A percentile compares a stretch with the other conserved stretches of the same genome.
phyloP scores from a whole-genome alignment of 495 filamentous ascomycete species.

The Talaromyces thailandensis region DNA sequence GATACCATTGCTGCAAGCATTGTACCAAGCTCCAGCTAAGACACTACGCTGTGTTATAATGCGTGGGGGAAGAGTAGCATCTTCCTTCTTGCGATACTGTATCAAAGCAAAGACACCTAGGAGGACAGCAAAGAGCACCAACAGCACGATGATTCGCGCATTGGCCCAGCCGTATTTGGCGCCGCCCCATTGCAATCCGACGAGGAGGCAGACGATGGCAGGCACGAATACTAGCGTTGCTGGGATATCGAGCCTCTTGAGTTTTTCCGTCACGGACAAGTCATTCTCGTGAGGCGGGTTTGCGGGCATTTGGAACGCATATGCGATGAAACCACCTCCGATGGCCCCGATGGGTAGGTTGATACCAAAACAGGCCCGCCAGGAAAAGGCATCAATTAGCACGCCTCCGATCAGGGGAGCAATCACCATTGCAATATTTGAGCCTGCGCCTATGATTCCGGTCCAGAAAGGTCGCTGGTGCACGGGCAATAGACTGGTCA shows the following conservation, averaged over 20 bases:
- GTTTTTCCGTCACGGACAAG: neutral
- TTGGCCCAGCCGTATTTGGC: constrained; percentile 14
- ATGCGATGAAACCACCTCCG: neutral
- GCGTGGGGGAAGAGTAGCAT: neutral
- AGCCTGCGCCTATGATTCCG: constrained; percentile 35
- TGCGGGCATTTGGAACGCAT: neutral
- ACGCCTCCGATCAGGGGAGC: constrained; percentile 36
- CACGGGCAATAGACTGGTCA: constrained; percentile 30
- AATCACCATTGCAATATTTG: constrained; percentile 31
- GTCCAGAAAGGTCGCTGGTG: constrained; percentile 36
- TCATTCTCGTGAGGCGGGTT: neutral
- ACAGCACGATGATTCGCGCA: constrained; percentile 14
- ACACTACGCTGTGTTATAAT: neutral
- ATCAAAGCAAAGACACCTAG: constrained; percentile 15
- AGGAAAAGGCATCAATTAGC: constrained; percentile 32
- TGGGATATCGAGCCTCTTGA: constrained; percentile 23
- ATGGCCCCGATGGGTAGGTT: constrained; percentile 46
- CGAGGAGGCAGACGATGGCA: constrained; percentile 18
- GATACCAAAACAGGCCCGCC: constrained; percentile 52
- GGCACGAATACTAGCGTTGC: constrained; percentile 16
- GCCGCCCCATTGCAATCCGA: constrained; percentile 19
- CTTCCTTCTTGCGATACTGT: constrained; percentile 9
- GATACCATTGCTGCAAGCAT: neutral
- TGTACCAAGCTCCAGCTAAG: neutral
- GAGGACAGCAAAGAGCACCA: constrained; percentile 12